Evolutionary conservation across 169 alveolate species (phyloP).

Genomic region (Cryptosporidium ubiquitum): DNA sequence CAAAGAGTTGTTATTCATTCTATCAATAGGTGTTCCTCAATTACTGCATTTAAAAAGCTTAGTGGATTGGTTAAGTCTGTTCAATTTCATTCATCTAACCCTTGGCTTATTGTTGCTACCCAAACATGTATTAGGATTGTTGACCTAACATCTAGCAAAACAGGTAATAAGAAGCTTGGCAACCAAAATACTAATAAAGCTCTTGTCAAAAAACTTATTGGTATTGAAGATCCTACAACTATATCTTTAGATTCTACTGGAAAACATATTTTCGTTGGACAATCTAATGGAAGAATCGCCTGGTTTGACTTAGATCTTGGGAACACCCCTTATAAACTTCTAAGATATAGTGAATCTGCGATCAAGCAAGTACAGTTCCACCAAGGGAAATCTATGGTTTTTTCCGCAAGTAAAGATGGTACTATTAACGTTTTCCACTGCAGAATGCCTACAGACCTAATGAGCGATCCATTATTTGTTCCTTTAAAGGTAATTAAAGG

Average conservation of each 20-base stretch:
- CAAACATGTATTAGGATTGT: slow-evolving; percentile 84
- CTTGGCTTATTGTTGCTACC: slow-evolving; percentile 87
- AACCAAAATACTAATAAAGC: slow-evolving; percentile 61
- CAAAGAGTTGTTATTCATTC: slow-evolving; percentile 86
- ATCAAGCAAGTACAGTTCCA: slow-evolving; percentile 81
- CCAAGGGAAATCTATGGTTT: slow-evolving; percentile 83
- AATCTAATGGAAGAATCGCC: slow-evolving; percentile 86
- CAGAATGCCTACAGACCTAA: slow-evolving; percentile 83
- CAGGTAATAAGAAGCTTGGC: slow-evolving; percentile 76
- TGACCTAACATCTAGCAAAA: slow-evolving; percentile 81
- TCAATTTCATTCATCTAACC: slow-evolving; percentile 87
- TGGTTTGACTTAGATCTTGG: slow-evolving; percentile 91
- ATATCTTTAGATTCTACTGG: slow-evolving; percentile 88
- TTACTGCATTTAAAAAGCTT: slow-evolving; percentile 84
- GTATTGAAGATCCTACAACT: slow-evolving; percentile 83
- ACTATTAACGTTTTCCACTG: slow-evolving; percentile 86
- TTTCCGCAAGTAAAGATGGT: slow-evolving; percentile 85
- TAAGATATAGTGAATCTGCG: slow-evolving; percentile 87
- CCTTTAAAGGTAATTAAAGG: slow-evolving; percentile 87
- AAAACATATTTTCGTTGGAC: slow-evolving; percentile 87
- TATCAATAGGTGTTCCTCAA: slow-evolving; percentile 84
- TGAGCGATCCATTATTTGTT: slow-evolving; percentile 85
- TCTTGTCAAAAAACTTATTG: slow-evolving; percentile 83
- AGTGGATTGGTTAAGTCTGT: slow-evolving; percentile 87
- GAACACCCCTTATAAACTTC: slow-evolving; percentile 84